Percentiles rank a stretch among this genome's conserved stretches.
These are phyloP conservation scores for Pseudocercospora musae DNA, from an alignment of 2,329 filamentous ascomycete genomes.

Conservation along the genomic window DNA sequence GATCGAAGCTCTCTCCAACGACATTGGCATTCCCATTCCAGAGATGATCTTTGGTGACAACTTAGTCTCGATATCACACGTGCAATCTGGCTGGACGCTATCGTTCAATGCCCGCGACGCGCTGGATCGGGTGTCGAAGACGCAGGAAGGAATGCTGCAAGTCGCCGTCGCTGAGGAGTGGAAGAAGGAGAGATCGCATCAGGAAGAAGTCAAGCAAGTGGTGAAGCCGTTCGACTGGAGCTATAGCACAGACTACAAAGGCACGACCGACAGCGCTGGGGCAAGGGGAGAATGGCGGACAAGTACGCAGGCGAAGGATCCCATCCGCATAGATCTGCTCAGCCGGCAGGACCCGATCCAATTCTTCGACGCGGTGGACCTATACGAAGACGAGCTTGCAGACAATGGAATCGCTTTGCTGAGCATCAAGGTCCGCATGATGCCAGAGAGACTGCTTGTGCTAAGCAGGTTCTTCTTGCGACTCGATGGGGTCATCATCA, in stretches of 20 bases:
- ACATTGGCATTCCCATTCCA: constrained; percentile 80
- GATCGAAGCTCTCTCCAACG: constrained; percentile 78
- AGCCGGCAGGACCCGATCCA: constrained; percentile 88
- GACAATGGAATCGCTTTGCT: constrained; percentile 93
- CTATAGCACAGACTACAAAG: constrained; percentile 84
- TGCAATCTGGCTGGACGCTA: constrained; percentile 71
- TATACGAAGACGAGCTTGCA: constrained; percentile 96
- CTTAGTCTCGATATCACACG: constrained; percentile 69
- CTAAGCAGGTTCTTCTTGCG: constrained; percentile 88
- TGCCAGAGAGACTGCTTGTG: constrained; percentile 82
- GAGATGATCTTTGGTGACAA: constrained; percentile 99
- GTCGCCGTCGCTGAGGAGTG: constrained; percentile 91
- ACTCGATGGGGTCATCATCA: constrained; percentile 81
- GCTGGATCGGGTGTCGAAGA: constrained; percentile 90
- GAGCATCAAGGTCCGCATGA: constrained; percentile 87
- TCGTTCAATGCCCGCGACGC: constrained; percentile 83
- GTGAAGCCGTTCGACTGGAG: constrained; percentile 98
- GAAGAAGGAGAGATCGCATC: constrained; percentile 70
- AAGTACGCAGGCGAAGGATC: constrained; percentile 39
- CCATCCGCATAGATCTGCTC: constrained; percentile 81
- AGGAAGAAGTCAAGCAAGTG: constrained; percentile 83
- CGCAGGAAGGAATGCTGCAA: constrained; percentile 82
- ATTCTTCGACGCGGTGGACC: constrained; percentile 92
- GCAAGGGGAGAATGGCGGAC: constrained; percentile 24
- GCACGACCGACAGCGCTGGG: constrained; percentile 51